Evolutionary conservation across 345 rosid genomes (phyloP), one percentile per base, ranked within the genome.

Genomic region (Eucalyptus camaldulensis): DNA sequence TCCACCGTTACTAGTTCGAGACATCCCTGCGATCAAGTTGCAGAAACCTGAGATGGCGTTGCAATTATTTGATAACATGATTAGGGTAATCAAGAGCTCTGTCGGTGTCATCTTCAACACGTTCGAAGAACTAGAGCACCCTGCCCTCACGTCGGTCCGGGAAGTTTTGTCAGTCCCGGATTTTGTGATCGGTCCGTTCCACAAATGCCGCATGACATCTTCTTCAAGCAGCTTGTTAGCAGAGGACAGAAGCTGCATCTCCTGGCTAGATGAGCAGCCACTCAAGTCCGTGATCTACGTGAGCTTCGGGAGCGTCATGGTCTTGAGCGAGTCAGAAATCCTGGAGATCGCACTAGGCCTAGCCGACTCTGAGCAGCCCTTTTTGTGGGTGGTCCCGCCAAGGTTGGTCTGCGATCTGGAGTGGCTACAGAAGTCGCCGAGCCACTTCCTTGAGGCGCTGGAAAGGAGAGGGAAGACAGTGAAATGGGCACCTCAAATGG

Each of bases 401-500:
- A 89, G 92, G 19, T 86, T 69, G 13, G 90, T 87, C 44, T 22
- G 4, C 19, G 90, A 88, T 21, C 47, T 50, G 4, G 51, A 83
- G n/a, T 69, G 80, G 92, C 29, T 53, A 16, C 69, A 89, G 31
- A 69, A 31, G 85, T 85, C 88, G 37, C 91, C 92, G 4, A 81
- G 85, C 54, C 90, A 88, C 88, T 92, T 91, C 83, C 80, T 92
- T 5, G 13, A 49, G 53, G 51, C 40, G 13, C 87, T 49, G 22
- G 80, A 69, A 33, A 21, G 43, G 76, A 92, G 89, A 60, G 97
- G 97, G 6, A 92, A 89, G 49, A 89, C 94, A 29, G 95, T 96
- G 89, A 89, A 95, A 85, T 95, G 98, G 98, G 93, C 93, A 8
- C 96, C 98, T 8, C 98, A 97, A 40, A 80, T 90, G 47, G 93